Evolutionary conservation across 2,329 filamentous ascomycete species (phyloP).

Genomic region (Akanthomyces lecanii): DNA sequence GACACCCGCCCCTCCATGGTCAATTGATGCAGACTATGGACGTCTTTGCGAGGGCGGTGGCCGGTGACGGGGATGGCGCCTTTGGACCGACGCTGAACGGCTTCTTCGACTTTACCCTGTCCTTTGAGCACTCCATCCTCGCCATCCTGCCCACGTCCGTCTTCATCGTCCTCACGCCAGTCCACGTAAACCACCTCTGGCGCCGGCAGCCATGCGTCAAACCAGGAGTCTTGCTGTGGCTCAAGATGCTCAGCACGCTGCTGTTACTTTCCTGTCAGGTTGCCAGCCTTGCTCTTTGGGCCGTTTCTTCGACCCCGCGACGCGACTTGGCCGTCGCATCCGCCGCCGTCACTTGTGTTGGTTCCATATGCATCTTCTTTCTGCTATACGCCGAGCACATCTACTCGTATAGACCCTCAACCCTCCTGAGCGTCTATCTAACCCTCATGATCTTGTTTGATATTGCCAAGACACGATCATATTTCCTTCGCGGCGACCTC

Average conservation of each 20-base stretch:
- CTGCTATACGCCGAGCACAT: constrained; percentile 34
- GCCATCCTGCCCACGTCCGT: constrained; percentile 12
- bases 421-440: constrained; percentile 30
- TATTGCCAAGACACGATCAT: constrained; percentile 29
- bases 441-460: constrained; percentile 32
- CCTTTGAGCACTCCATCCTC: constrained; percentile 14
- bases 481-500: constrained; percentile 29
- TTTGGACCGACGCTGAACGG: constrained; percentile 12
- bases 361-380: constrained; percentile 24
- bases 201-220: constrained; percentile 10
- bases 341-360: constrained; percentile 26
- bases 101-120: constrained; percentile 15
- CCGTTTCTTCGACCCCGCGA: constrained; percentile 12
- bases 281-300: constrained; percentile 28
- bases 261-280: constrained; percentile 19
- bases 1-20: constrained; percentile 10
- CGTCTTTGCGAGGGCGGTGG: constrained; percentile 5
- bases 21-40: constrained; percentile 8
- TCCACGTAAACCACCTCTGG: constrained; percentile 5
- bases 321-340: constrained; percentile 29
- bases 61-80: constrained; percentile 6
- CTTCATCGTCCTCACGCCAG: constrained; percentile 19
- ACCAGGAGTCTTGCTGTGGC: constrained; percentile 20
- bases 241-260: constrained; percentile 20
- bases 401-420: constrained; percentile 30